These are phyloP conservation scores for Myriangium duriaei DNA, from an alignment of 2,329 filamentous ascomycete genomes.

Conservation along the genomic window DNA sequence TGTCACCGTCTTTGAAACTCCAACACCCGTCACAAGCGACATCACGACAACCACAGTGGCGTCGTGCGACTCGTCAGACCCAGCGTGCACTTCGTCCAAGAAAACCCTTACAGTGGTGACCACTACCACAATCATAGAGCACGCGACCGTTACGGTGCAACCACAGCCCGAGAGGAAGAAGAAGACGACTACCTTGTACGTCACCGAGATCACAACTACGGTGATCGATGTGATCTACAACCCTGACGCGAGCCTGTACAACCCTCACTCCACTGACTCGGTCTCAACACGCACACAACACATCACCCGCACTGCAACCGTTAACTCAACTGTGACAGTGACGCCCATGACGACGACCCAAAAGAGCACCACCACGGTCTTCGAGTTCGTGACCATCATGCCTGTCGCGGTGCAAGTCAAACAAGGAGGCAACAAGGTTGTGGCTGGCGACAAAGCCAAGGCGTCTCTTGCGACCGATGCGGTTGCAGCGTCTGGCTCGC, in stretches of 20 bases:
- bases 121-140: slow-evolving; percentile 3
- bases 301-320: slow-evolving; percentile 4
- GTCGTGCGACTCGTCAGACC: background rate
- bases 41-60: background rate
- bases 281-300: slow-evolving; percentile 3
- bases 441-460: slow-evolving; percentile 3
- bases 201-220: slow-evolving; percentile 3
- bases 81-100: background rate
- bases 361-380: slow-evolving; percentile 3
- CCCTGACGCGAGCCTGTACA: slow-evolving; percentile 7
- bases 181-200: slow-evolving; percentile 1
- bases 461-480: background rate
- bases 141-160: slow-evolving; percentile 2
- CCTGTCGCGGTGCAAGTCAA: slow-evolving; percentile 2
- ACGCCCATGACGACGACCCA: slow-evolving; percentile 6
- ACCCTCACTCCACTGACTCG: slow-evolving; percentile 2
- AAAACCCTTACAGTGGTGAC: slow-evolving; percentile 2
- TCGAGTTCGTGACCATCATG: slow-evolving; percentile 7
- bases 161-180: background rate
- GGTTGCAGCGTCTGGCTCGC: background rate
- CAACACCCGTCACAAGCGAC: slow-evolving; percentile 1
- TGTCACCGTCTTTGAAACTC: background rate
- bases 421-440: background rate
- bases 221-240: slow-evolving; percentile 6
- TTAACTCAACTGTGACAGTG: slow-evolving; percentile 3